These are phyloP conservation scores for Penicillium tannophilum DNA, from an alignment of 495 filamentous ascomycete genomes.

Conservation along the genomic window DNA sequence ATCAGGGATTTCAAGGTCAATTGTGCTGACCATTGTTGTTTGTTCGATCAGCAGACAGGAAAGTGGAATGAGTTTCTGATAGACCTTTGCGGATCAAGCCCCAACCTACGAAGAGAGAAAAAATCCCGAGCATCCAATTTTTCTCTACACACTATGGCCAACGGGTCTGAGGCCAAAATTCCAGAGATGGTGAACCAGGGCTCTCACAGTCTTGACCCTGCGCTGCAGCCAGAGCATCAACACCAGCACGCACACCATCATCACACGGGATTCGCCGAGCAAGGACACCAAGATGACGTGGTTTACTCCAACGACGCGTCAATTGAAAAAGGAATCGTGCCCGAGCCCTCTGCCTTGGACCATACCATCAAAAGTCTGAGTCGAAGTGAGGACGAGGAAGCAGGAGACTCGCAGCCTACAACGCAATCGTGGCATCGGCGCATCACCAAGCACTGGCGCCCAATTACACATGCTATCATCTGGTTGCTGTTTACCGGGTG, in stretches of 20 bases:
- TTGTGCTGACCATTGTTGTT: background rate
- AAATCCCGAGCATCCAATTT: background rate
- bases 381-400: constrained; percentile 34
- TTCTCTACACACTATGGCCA: background rate
- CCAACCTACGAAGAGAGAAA: background rate
- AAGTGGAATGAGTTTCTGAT: background rate
- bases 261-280: constrained; percentile 47
- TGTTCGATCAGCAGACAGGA: background rate
- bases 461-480: constrained; percentile 51
- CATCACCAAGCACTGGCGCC: constrained; percentile 31
- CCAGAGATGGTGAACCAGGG: background rate
- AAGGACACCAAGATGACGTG: constrained; percentile 48
- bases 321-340: constrained; percentile 46
- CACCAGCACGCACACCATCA: constrained; percentile 57
- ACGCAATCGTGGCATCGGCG: constrained; percentile 31
- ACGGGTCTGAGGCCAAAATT: background rate
- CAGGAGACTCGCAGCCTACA: constrained; percentile 24
- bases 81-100: background rate
- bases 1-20: background rate
- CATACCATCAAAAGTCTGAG: constrained; percentile 40
- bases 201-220: constrained; percentile 17
- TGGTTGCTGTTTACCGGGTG: constrained; percentile 64
- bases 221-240: constrained; percentile 31
- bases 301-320: constrained; percentile 46
- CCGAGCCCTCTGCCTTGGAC: constrained; percentile 43